Base-by-base conservation (phyloP, 495 filamentous ascomycete genomes). In the Penicillium flavigenum region DNA sequence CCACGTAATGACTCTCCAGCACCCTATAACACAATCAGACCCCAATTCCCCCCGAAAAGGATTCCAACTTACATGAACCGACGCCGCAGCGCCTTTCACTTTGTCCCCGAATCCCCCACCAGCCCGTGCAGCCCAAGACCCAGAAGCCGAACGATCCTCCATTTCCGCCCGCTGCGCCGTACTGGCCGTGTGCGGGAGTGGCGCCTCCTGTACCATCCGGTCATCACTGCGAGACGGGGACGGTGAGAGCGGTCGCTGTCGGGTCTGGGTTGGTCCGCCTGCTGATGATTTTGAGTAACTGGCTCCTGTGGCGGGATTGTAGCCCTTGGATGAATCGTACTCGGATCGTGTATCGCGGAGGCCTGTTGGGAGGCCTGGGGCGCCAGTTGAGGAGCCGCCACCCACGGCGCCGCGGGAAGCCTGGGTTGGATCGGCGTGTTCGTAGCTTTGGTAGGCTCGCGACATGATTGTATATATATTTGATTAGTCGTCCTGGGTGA, bases 1-100 rank as follows among this genome's bases (percentile, higher is more conserved):
- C 76, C 76, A n/a, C 76, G 72, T n/a, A 79, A 62, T 2, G 72
- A 69, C 57, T 79, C 76, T n/a, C 75, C 75, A 20, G 67, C 66
- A 8, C 76, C 76, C 74, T 77, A 53, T 6, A 41, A 29, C 14
- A 19, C 14, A 17, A 41, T 38, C 8, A 59, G 43, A 41, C 2
- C 4, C 26, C 17, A 11, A 31, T 17, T 38, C 32, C 24, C 11
- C n/a, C 2, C 31, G 1, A 29, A 12, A 16, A 24, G 42, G 42
- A 11, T 6, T 6, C 16, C 34, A 49, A 72, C 72, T 66, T 63
- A 76, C 75, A 63, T 78, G 75, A 54, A 75, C 50, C 19, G 67
- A 67, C 27, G 75, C 73, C 17, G 62, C 57, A 27, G 61, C 51
- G 5, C 64, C 66, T 36, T 65, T 64, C 1, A 70, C 63, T 7